These are phyloP conservation scores for Tillandsia fasciculata DNA, from an alignment of 176 grass and related monocot species.

Conservation along the genomic window DNA sequence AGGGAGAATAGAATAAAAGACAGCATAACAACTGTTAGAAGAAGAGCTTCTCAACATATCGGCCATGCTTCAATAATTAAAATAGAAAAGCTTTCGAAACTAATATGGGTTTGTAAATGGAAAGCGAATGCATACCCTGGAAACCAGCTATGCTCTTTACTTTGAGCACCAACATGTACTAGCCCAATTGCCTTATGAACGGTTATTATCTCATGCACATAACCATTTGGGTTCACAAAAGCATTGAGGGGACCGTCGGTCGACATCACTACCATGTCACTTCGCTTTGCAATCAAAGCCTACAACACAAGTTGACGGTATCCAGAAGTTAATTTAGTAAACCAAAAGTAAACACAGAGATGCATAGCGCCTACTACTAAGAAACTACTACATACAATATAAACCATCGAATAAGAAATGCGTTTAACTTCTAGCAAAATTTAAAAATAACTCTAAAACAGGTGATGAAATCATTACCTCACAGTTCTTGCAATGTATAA, in stretches of 20 bases:
- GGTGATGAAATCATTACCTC: slow-evolving; percentile 36
- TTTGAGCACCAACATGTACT: slow-evolving; percentile 31
- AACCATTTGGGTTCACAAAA: slow-evolving; percentile 35
- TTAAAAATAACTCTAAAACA: background rate
- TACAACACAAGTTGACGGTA: slow-evolving; percentile 13
- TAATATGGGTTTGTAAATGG: background rate
- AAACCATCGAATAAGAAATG: too few species aligned
- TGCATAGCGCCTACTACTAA: too few species aligned
- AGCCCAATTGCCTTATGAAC: slow-evolving; percentile 49
- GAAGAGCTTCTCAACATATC: background rate
- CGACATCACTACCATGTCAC: slow-evolving; percentile 68
- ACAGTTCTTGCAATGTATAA: slow-evolving; percentile 70
- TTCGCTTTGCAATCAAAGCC: slow-evolving; percentile 51
- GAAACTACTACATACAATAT: too few species aligned
- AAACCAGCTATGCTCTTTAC: slow-evolving; percentile 78
- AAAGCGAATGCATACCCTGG: slow-evolving; percentile 41
- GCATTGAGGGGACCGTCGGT: slow-evolving; percentile 45
- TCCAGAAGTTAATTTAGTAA: too few species aligned
- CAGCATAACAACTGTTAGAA: background rate
- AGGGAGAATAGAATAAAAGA: background rate
- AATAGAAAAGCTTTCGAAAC: background rate
- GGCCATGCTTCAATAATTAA: background rate
- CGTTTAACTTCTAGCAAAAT: background rate
- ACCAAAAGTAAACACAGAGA: too few species aligned
- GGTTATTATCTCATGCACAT: slow-evolving; percentile 55